These are phyloP conservation scores for Trypanosoma lewisi DNA, from an alignment of 208 protist genomes.

Conservation along the genomic window DNA sequence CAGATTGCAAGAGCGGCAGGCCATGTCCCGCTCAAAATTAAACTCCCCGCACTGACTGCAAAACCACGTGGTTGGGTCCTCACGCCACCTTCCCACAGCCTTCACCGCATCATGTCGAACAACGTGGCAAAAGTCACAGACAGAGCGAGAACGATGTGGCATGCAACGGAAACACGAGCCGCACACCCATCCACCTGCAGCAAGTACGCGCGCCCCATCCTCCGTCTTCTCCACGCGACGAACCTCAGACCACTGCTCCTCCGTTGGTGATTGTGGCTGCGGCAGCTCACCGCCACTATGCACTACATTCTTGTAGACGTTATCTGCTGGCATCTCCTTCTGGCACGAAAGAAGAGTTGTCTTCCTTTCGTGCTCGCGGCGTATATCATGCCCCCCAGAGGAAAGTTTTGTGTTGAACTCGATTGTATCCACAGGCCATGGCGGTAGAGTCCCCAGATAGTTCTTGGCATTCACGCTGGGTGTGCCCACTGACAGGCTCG, in stretches of 20 bases:
- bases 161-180: constrained; percentile 37
- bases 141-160: constrained; percentile 35
- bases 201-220: constrained; percentile 30
- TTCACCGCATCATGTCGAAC: constrained; percentile 47
- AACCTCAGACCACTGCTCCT: constrained; percentile 12
- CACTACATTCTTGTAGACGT: not conserved
- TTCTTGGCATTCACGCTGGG: not conserved
- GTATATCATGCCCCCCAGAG: constrained; percentile 53
- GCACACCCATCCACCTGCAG: constrained; percentile 60
- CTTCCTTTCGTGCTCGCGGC: constrained; percentile 23
- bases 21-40: constrained; percentile 26
- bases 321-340: not conserved
- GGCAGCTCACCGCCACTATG: not conserved
- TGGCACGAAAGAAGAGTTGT: not conserved
- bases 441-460: constrained; percentile 29
- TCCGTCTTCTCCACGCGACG: constrained; percentile 22
- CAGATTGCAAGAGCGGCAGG: constrained; percentile 45
- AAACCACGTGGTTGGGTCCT: constrained; percentile 28
- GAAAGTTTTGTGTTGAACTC: constrained; percentile 61
- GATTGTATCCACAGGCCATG: constrained; percentile 62
- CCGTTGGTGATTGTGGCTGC: constrained; percentile 2
- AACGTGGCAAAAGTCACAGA: constrained; percentile 47
- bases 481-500: not conserved
- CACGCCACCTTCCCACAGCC: constrained; percentile 20
- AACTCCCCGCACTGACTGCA: constrained; percentile 54